Evolutionary conservation across 441 rosid genomes (phyloP).

Genomic region (Kokia cookei): DNA sequence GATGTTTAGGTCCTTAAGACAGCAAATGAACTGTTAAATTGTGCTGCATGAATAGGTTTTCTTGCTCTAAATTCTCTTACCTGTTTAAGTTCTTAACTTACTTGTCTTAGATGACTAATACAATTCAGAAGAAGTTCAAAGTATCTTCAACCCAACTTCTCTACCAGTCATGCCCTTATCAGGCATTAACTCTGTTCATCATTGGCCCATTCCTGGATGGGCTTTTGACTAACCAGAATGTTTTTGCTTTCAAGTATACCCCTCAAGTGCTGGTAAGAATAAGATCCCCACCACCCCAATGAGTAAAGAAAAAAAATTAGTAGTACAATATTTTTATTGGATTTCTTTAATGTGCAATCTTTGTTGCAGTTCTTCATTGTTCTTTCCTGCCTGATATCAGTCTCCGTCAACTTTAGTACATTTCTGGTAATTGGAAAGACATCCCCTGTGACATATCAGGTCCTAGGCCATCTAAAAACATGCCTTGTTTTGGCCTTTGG

Average conservation of each 20-base stretch:
- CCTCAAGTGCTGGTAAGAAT: constrained; percentile 77
- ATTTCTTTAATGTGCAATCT: constrained; percentile 9
- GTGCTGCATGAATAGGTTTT: constrained; percentile 2
- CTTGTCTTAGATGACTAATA: constrained; percentile 82
- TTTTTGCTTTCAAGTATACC: constrained; percentile 93
- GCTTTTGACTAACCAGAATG: constrained; percentile 80
- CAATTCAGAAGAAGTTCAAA: constrained; percentile 98
- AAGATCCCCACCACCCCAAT: not conserved
- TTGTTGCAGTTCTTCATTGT: constrained; percentile 94
- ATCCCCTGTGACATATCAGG: constrained; percentile 98
- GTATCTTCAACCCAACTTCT: constrained; percentile 97
- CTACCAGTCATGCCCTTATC: constrained; percentile 98
- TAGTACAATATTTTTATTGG: constrained; percentile 2
- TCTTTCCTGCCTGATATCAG: constrained; percentile 92
- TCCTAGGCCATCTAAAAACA: constrained; percentile 93
- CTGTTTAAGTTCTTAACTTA: constrained; percentile 46
- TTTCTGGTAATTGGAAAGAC: constrained; percentile 97
- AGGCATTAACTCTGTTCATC: constrained; percentile 84
- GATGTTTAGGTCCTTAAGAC: not conserved
- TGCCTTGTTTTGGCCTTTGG: constrained; percentile 97
- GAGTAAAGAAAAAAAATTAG: not conserved
- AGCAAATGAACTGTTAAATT: not conserved
- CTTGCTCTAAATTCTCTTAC: not conserved
- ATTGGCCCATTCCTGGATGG: constrained; percentile 92
- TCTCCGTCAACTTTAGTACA: constrained; percentile 97